Evolutionary conservation across 805 yeast species (phyloP).

Genomic region (Myxozyma kluyveri): DNA sequence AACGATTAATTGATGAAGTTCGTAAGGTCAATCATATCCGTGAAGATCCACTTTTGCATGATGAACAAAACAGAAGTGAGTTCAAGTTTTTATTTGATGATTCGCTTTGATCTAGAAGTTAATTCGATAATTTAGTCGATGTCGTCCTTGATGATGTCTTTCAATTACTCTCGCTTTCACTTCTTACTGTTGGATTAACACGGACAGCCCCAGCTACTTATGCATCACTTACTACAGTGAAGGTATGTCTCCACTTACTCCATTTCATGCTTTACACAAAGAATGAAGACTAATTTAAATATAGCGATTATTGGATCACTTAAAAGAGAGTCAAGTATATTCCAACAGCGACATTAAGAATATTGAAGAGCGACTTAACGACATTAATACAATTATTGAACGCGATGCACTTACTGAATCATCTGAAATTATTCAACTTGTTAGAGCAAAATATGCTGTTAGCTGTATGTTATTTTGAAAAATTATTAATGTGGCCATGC

Average conservation of each 20-base stretch:
- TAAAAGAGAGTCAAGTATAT: slow-evolving; percentile 75
- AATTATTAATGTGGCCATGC: background rate
- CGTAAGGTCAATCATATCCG: slow-evolving; percentile 37
- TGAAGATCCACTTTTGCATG: slow-evolving; percentile 33
- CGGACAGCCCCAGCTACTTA: slow-evolving; percentile 92
- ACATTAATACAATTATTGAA: slow-evolving; percentile 62
- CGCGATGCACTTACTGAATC: slow-evolving; percentile 42
- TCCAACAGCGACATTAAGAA: slow-evolving; percentile 82
- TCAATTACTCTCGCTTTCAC: slow-evolving; percentile 80
- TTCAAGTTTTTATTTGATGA: background rate
- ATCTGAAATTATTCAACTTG: slow-evolving; percentile 57
- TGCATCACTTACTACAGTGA: slow-evolving; percentile 80
- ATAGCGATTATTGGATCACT: slow-evolving; percentile 75
- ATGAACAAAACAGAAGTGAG: slow-evolving; percentile 36
- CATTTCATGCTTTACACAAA: background rate
- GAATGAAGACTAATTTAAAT: no score
- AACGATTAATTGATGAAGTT: slow-evolving; percentile 35
- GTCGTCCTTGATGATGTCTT: slow-evolving; percentile 80
- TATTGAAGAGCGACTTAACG: slow-evolving; percentile 66
- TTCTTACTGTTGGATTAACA: slow-evolving; percentile 87
- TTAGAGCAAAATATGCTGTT: slow-evolving; percentile 62
- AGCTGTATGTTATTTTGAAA: slow-evolving; percentile 41
- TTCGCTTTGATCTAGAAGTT: background rate
- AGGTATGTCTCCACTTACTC: slow-evolving; percentile 15
- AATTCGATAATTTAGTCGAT: slow-evolving; percentile 49